Percentiles rank a stretch among this genome's conserved stretches.
Evolutionary conservation across 78 protist species (phyloP).

Genomic region (Speleostelium caveatum): DNA sequence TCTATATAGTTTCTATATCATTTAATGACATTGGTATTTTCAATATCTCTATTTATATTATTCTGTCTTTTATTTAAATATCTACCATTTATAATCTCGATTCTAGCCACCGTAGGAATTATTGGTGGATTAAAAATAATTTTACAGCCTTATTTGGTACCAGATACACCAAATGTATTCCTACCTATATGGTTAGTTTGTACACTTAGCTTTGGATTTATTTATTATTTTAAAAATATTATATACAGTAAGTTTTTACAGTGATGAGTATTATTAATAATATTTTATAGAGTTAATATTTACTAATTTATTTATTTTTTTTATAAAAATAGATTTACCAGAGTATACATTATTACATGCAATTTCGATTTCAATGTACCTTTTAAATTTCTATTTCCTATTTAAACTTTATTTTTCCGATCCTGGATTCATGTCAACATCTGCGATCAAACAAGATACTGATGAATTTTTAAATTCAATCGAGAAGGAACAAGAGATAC

Average conservation of each 20-base stretch:
- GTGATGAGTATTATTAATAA: too few relatives aligned
- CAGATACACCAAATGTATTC: conserved; percentile 54
- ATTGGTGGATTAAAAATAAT: conserved; percentile 27
- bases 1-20: conserved; percentile 46
- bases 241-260: too few relatives aligned
- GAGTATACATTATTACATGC: conserved; percentile 6
- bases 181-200: conserved; percentile 59
- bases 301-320: too few relatives aligned
- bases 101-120: background rate
- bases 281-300: too few relatives aligned
- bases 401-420: conserved; percentile 48
- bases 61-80: conserved; percentile 21
- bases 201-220: conserved; percentile 1
- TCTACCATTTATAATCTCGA: background rate
- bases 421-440: conserved; percentile 37
- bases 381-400: conserved; percentile 16
- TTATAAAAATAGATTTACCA: conserved; percentile 33
- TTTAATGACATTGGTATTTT: conserved; percentile 23
- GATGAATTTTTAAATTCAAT: conserved; percentile 34
- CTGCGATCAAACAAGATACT: conserved; percentile 24
- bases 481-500: conserved; percentile 51
- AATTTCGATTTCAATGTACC: background rate
- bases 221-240: conserved; percentile 53
- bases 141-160: conserved; percentile 16
- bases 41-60: conserved; percentile 3